Evolutionary conservation across 2,329 filamentous ascomycete genomes (phyloP).

Genomic region (Tolypocladium guangdongense): DNA sequence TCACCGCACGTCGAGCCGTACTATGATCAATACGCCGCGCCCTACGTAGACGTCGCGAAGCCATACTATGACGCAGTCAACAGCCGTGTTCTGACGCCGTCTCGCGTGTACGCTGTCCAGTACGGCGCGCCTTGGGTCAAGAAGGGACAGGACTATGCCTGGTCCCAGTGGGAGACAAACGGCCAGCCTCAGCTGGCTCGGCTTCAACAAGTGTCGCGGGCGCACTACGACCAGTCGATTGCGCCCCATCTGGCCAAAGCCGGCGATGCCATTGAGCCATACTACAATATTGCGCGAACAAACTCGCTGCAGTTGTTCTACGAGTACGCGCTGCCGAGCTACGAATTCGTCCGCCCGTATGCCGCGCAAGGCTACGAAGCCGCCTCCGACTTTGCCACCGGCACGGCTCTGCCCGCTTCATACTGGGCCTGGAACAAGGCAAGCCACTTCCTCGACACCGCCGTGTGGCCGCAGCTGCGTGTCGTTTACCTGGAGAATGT

Average conservation of each 20-base stretch:
- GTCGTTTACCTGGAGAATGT: slow-evolving; percentile 83
- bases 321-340: slow-evolving; percentile 63
- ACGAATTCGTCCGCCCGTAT: slow-evolving; percentile 65
- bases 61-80: slow-evolving; percentile 62
- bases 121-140: slow-evolving; percentile 67
- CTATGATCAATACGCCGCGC: slow-evolving; percentile 73
- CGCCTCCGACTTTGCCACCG: slow-evolving; percentile 54
- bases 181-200: slow-evolving; percentile 64
- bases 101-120: slow-evolving; percentile 52
- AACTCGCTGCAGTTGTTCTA: slow-evolving; percentile 60
- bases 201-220: slow-evolving; percentile 48
- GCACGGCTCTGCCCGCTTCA: slow-evolving; percentile 61
- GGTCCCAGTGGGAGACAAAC: slow-evolving; percentile 67
- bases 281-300: slow-evolving; percentile 55
- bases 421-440: slow-evolving; percentile 60
- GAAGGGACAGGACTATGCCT: slow-evolving; percentile 54
- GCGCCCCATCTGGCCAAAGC: slow-evolving; percentile 62
- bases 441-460: slow-evolving; percentile 60
- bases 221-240: slow-evolving; percentile 59
- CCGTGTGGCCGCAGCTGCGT: slow-evolving; percentile 71
- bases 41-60: slow-evolving; percentile 64
- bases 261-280: slow-evolving; percentile 51
- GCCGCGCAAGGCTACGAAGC: slow-evolving; percentile 55
- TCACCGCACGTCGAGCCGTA: slow-evolving; percentile 73
- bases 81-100: slow-evolving; percentile 57